Evolutionary conservation across 352 stramenopile genomes (phyloP).

Genomic region (Lagenidium sp.): DNA sequence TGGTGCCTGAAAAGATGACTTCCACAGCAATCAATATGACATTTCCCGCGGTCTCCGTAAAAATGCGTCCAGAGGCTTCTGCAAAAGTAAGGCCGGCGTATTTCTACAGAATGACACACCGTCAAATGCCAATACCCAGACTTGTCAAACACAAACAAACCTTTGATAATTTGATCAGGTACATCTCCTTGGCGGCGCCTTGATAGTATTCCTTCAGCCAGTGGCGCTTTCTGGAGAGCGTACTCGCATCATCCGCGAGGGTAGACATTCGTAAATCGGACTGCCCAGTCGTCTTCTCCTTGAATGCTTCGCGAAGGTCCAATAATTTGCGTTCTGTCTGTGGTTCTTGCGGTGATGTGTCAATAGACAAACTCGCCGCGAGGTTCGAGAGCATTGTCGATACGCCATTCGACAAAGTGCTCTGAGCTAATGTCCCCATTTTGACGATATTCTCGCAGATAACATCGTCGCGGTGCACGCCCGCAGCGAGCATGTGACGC

Average conservation of each 20-base stretch:
- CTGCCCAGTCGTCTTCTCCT: not conserved
- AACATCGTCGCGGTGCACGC: constrained; percentile 68
- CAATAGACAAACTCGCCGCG: constrained; percentile 62
- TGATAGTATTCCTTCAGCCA: constrained; percentile 77
- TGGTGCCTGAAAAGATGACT: constrained; percentile 37
- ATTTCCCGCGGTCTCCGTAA: constrained; percentile 50
- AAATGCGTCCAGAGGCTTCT: constrained; percentile 43
- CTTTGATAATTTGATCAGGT: constrained; percentile 72
- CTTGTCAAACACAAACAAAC: no score
- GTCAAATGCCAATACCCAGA: constrained; percentile 6
- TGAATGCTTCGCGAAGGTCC: not conserved
- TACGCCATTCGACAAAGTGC: constrained; percentile 54
- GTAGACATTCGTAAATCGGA: constrained; percentile 6
- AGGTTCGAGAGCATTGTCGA: constrained; percentile 85
- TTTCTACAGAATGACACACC: constrained; percentile 18
- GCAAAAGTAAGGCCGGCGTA: constrained; percentile 68
- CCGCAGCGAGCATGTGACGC: constrained; percentile 70
- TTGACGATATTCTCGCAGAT: constrained; percentile 87
- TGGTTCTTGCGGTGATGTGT: constrained; percentile 11
- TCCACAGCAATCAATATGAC: constrained; percentile 77
- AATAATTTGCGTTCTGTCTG: constrained; percentile 7
- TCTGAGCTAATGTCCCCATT: constrained; percentile 81
- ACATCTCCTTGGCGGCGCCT: constrained; percentile 78
- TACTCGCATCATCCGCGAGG: not conserved
- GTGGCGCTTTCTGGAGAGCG: constrained; percentile 8